Base-by-base conservation (phyloP, 139 green algal species). In the Chlamydomonas incerta region DNA sequence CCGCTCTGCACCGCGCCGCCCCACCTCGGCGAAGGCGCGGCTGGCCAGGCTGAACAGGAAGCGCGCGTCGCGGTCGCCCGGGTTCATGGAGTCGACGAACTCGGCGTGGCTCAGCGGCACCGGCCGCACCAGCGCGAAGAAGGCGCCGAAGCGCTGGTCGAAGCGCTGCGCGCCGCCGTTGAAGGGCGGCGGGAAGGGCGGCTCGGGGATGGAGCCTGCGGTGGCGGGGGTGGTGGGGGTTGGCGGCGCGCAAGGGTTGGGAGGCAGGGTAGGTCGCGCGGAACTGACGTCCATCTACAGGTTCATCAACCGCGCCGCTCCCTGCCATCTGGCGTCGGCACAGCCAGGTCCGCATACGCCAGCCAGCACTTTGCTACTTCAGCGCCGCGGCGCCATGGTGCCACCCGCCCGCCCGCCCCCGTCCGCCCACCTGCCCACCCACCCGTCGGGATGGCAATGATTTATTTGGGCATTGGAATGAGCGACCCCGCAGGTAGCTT, bases 111-210 rank as follows among this genome's bases (percentile, higher is more conserved):
- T 34, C 34, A 95, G 79, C 1, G 89, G 88, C 67, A 89, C 75
- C 0, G 93, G 93, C 20, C 88, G 87, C 47, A 35, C 3, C 18
- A 85, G 66, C n/a, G n/a, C 10, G 34, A 18, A 4, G 46, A 97
- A 88, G 34, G 74, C 50, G 21, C 37, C 81, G 82, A 96, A 97
- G 68, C 95, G 94, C 92, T 97, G 94, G 70, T 93, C 90, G 81
- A 92, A 97, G 34, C 90, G 89, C 73, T 96, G 82, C 65, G 62
- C 69, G 67, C 89, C 71, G 10, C n/a, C 81, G 89, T 94, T 96
- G 89, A 95, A 95, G 10, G 89, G 83, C 65, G 68, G 79, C 31
- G 72, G n/a, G 3, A 18, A 62, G 31, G 28, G 47, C 4, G 28
- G 60, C 47, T 72, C 60, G 5, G 60, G 37, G 11, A 87, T 23